Conservation (phyloP, 1,139 yeast genomes). For the Geotrichum macrosporum region DNA sequence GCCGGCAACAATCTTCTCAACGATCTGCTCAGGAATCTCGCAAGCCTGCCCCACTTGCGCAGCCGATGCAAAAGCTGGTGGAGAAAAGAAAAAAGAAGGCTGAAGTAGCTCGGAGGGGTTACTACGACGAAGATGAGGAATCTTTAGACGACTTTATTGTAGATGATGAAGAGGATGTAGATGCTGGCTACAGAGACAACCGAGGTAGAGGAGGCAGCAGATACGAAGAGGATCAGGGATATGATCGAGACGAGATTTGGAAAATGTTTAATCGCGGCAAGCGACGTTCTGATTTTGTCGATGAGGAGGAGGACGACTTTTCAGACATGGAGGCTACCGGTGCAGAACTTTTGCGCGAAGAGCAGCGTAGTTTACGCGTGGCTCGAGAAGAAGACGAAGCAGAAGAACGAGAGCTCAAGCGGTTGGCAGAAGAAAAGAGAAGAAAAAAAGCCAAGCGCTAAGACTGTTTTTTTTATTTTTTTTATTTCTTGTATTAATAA, state of each 20-base stretch:
- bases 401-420: slow-evolving; percentile 57
- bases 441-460: too few species aligned
- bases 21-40: slow-evolving; percentile 9
- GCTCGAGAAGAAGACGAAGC: slow-evolving; percentile 64
- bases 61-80: slow-evolving; percentile 32
- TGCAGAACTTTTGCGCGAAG: slow-evolving; percentile 78
- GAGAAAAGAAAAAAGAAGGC: slow-evolving; percentile 23
- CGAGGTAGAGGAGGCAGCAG: slow-evolving; percentile 24
- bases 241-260: slow-evolving; percentile 86
- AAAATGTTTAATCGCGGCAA: slow-evolving; percentile 69
- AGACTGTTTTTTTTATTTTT: too few species aligned
- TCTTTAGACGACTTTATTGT: slow-evolving; percentile 39
- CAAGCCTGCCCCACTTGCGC: slow-evolving; percentile 34
- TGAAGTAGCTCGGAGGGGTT: slow-evolving; percentile 8
- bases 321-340: slow-evolving; percentile 96
- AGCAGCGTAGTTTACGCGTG: slow-evolving; percentile 54
- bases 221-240: slow-evolving; percentile 40
- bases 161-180: slow-evolving; percentile 35
- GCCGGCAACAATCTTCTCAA: not conserved
- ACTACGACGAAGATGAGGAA: slow-evolving; percentile 32
- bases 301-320: slow-evolving; percentile 53
- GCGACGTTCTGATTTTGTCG: slow-evolving; percentile 44
- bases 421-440: slow-evolving; percentile 46
- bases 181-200: slow-evolving; percentile 22
- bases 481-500: too few species aligned